Conservation (phyloP, 345 rosid genomes). For the Mercurialis annua region DNA sequence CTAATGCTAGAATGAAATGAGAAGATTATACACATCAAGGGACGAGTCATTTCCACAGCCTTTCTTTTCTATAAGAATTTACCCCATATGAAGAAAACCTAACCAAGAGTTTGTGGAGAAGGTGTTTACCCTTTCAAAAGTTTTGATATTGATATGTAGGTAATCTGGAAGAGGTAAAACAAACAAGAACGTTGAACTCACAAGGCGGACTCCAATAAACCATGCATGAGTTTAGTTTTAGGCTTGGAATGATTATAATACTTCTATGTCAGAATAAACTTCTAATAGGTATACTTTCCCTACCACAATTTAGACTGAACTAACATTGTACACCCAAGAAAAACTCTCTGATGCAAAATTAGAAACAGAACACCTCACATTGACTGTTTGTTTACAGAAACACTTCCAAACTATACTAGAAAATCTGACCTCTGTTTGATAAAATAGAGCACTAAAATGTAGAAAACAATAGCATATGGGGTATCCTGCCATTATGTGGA, state of each 20-base stretch:
- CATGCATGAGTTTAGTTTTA: background rate
- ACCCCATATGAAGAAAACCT: no score
- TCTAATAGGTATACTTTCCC: background rate
- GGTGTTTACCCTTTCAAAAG: no score
- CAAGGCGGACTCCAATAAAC: background rate
- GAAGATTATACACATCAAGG: background rate
- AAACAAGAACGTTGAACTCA: slow-evolving; percentile 3
- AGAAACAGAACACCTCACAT: background rate
- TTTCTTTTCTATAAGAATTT: no score
- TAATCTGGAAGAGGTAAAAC: background rate
- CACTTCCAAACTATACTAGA: background rate
- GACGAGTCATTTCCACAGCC: no score
- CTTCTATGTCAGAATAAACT: background rate
- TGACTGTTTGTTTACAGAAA: background rate
- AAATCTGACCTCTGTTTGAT: background rate
- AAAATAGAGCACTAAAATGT: background rate
- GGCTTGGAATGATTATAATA: background rate
- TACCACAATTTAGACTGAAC: background rate
- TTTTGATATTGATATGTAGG: no score
- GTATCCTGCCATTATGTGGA: background rate
- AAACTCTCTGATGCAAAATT: background rate
- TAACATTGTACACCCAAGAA: background rate
- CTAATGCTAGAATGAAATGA: background rate
- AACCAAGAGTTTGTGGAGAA: no score
- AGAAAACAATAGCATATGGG: background rate